Percentiles rank a stretch among this genome's conserved stretches.
These are phyloP conservation scores for Astragalus glycyphyllos DNA, from an alignment of 306 rosid genomes.

Conservation along the genomic window DNA sequence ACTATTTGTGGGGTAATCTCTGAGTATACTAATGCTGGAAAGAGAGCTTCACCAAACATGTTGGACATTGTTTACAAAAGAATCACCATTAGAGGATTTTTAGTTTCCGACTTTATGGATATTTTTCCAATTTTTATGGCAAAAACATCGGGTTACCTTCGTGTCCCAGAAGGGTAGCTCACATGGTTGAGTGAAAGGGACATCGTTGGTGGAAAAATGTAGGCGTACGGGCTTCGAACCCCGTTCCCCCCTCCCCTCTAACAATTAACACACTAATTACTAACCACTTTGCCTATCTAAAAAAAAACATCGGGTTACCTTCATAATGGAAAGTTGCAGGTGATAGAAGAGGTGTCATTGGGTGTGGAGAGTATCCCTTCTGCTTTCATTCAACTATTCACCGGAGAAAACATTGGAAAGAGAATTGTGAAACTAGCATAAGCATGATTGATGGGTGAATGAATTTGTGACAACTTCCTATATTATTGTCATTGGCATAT, in stretches of 20 bases:
- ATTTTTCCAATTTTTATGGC: constrained; percentile 50
- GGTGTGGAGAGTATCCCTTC: constrained; percentile 68
- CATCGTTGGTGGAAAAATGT: no score
- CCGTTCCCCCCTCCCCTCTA: no score
- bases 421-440: constrained; percentile 53
- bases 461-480: no score
- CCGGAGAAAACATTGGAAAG: constrained; percentile 69
- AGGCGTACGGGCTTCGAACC: no score
- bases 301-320: constrained; percentile 51
- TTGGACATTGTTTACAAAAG: constrained; percentile 65
- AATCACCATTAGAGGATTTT: constrained; percentile 59
- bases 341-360: constrained; percentile 57
- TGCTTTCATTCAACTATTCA: constrained; percentile 64
- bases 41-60: constrained; percentile 57
- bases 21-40: constrained; percentile 52
- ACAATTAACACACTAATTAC: no score
- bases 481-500: no score
- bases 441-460: constrained; percentile 5
- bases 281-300: no score
- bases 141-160: constrained; percentile 1
- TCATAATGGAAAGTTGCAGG: constrained; percentile 48
- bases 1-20: constrained; percentile 68
- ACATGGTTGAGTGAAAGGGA: no score
- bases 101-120: constrained; percentile 48
- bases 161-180: no score